phyloP scores from a whole-genome alignment of 306 rosid species.

The Pueraria montana region DNA sequence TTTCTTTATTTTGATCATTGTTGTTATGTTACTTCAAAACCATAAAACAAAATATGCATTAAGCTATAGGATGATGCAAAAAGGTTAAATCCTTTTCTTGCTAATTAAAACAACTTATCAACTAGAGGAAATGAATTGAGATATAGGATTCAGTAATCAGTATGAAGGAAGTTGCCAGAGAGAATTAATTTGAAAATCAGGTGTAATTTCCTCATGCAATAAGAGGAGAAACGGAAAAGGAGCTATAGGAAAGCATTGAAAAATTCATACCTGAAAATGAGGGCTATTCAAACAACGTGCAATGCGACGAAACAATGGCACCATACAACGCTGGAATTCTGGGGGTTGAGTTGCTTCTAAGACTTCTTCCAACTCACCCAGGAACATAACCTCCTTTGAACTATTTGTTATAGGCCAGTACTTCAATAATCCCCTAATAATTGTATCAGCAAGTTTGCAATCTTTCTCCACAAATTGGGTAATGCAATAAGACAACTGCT shows the following conservation, averaged over 20 bases:
- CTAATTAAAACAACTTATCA: conserved; percentile 28
- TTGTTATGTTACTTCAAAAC: conserved; percentile 22
- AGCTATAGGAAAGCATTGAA: conserved; percentile 32
- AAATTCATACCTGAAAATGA: conserved; percentile 76
- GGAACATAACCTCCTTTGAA: conserved; percentile 86
- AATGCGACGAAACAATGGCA: conserved; percentile 73
- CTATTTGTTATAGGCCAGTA: conserved; percentile 95
- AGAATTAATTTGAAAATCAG: not conserved
- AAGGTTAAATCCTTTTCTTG: conserved; percentile 1
- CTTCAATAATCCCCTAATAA: conserved; percentile 83
- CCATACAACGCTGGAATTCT: conserved; percentile 89
- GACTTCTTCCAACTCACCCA: conserved; percentile 85
- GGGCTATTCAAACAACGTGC: conserved; percentile 76
- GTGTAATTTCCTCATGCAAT: not conserved
- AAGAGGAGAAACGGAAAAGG: not conserved
- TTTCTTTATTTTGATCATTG: conserved; percentile 16
- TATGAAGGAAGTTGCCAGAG: not conserved
- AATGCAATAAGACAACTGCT: conserved; percentile 79
- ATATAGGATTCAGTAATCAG: not conserved
- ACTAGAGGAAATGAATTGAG: conserved; percentile 32
- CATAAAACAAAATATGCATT: conserved; percentile 24
- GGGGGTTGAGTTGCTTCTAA: conserved; percentile 85
- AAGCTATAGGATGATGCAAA: conserved; percentile 2
- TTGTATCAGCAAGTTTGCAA: conserved; percentile 88
- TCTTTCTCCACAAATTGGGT: conserved; percentile 88